Conservation (phyloP, 352 stramenopile species). For the Bremia lactucae region DNA sequence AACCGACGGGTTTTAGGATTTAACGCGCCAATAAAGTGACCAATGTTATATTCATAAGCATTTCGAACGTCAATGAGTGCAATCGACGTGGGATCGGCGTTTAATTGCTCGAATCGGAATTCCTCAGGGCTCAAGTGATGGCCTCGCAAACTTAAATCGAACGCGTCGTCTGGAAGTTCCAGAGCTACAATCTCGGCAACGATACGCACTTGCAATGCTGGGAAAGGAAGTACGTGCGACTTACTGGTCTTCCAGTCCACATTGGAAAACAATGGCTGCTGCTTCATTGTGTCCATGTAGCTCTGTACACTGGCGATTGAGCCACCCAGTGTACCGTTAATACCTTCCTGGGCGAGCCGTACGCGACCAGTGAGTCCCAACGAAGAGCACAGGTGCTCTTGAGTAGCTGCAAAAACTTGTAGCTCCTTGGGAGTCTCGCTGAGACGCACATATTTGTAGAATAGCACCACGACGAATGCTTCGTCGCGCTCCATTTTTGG, state of each 20-base stretch:
- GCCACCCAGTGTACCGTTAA: slow-evolving; percentile 80
- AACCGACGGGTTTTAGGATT: slow-evolving; percentile 78
- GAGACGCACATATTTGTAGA: slow-evolving; percentile 78
- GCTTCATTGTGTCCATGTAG: slow-evolving; percentile 56
- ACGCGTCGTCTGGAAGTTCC: slow-evolving; percentile 42
- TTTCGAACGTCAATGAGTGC: slow-evolving; percentile 70
- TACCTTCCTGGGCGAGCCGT: slow-evolving; percentile 67
- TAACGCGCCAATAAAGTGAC: slow-evolving; percentile 63
- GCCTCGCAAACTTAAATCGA: slow-evolving; percentile 34
- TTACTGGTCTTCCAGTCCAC: slow-evolving; percentile 82
- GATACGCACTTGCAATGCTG: slow-evolving; percentile 55
- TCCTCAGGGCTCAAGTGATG: slow-evolving; percentile 50
- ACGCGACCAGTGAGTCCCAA: slow-evolving; percentile 61
- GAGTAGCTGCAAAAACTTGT: slow-evolving; percentile 21
- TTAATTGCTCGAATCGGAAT: slow-evolving; percentile 42
- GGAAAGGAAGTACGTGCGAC: slow-evolving; percentile 39
- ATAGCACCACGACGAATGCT: slow-evolving; percentile 58
- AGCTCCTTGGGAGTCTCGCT: slow-evolving; percentile 32
- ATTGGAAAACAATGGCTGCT: slow-evolving; percentile 16
- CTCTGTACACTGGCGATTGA: slow-evolving; percentile 24
- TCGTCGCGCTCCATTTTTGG: too few species aligned
- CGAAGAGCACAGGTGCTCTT: slow-evolving; percentile 37
- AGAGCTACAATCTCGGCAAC: slow-evolving; percentile 70
- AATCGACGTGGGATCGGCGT: slow-evolving; percentile 12
- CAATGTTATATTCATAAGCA: slow-evolving; percentile 75